Percentiles rank a stretch among this genome's conserved stretches.
Conservation (phyloP, 2,329 filamentous ascomycete genomes). For the Fusarium burgessii region DNA sequence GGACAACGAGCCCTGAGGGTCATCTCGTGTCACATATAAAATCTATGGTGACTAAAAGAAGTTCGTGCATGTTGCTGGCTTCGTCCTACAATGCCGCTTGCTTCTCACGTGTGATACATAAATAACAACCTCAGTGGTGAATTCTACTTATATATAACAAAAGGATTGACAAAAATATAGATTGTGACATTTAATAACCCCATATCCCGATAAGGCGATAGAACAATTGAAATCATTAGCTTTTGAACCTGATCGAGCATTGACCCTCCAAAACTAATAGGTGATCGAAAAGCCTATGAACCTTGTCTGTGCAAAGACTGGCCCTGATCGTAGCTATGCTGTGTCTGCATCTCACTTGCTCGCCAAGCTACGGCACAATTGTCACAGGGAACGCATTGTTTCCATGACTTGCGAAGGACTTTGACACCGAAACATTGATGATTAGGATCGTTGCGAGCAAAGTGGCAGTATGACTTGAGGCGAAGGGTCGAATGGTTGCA, state of each 20-base stretch:
- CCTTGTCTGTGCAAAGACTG: slow-evolving; percentile 1
- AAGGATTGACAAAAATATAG: neutral
- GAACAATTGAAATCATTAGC: neutral
- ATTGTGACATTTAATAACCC: neutral
- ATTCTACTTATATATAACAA: slow-evolving; percentile 22
- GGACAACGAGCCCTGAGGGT: neutral
- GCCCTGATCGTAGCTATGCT: neutral
- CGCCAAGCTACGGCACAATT: slow-evolving; percentile 52
- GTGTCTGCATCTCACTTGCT: slow-evolving; percentile 15
- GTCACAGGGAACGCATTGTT: slow-evolving; percentile 66
- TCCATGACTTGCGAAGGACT: slow-evolving; percentile 70
- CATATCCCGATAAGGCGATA: neutral
- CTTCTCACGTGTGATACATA: neutral
- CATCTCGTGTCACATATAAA: slow-evolving; percentile 19
- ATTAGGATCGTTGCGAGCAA: slow-evolving; percentile 76
- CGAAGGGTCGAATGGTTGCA: slow-evolving; percentile 72
- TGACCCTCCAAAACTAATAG: too few species aligned
- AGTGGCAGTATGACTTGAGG: slow-evolving; percentile 78
- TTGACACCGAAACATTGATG: slow-evolving; percentile 78
- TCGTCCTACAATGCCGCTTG: slow-evolving; percentile 1
- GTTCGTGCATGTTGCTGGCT: slow-evolving; percentile 9
- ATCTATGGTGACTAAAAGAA: slow-evolving; percentile 9
- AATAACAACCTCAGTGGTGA: neutral
- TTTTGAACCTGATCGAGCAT: neutral
- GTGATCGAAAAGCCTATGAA: neutral